Percentiles rank a stretch among this genome's conserved stretches.
These are phyloP conservation scores for Xylariaceae sp. DNA, from an alignment of 2,329 filamentous ascomycete genomes.

Conservation along the genomic window DNA sequence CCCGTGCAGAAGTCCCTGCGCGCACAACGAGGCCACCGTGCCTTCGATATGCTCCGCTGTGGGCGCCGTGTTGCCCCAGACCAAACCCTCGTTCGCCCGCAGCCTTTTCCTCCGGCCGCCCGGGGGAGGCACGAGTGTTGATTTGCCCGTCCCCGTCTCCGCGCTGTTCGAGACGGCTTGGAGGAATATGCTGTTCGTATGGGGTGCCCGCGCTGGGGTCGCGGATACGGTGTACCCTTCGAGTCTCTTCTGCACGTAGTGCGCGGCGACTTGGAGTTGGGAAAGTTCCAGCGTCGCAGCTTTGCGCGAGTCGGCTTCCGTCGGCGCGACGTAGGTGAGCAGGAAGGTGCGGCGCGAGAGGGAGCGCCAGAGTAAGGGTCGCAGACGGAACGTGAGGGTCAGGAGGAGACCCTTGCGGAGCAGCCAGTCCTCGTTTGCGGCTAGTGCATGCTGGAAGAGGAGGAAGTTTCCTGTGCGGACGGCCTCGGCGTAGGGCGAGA, in stretches of 20 bases:
- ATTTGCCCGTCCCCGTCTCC: slow-evolving; percentile 27
- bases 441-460: slow-evolving; percentile 65
- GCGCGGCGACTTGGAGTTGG: slow-evolving; percentile 60
- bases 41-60: slow-evolving; percentile 67
- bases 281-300: slow-evolving; percentile 71
- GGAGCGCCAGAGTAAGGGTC: slow-evolving; percentile 78
- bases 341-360: slow-evolving; percentile 74
- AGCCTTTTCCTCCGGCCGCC: slow-evolving; percentile 42
- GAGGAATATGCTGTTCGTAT: slow-evolving; percentile 49
- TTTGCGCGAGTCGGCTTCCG: slow-evolving; percentile 49
- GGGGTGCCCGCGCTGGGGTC: slow-evolving; percentile 34
- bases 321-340: slow-evolving; percentile 67
- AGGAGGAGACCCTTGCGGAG: slow-evolving; percentile 70
- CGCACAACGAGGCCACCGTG: slow-evolving; percentile 68
- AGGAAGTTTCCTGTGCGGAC: slow-evolving; percentile 70
- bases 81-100: slow-evolving; percentile 52
- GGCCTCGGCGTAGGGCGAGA: slow-evolving; percentile 66
- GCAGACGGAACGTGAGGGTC: slow-evolving; percentile 68
- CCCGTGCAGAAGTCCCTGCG: slow-evolving; percentile 75
- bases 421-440: slow-evolving; percentile 64
- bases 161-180: slow-evolving; percentile 45
- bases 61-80: slow-evolving; percentile 59
- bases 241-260: slow-evolving; percentile 58
- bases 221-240: slow-evolving; percentile 47
- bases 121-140: slow-evolving; percentile 44